These are phyloP conservation scores for Talaromyces rugulosus DNA, from an alignment of 2,329 filamentous ascomycete genomes.

Conservation along the genomic window DNA sequence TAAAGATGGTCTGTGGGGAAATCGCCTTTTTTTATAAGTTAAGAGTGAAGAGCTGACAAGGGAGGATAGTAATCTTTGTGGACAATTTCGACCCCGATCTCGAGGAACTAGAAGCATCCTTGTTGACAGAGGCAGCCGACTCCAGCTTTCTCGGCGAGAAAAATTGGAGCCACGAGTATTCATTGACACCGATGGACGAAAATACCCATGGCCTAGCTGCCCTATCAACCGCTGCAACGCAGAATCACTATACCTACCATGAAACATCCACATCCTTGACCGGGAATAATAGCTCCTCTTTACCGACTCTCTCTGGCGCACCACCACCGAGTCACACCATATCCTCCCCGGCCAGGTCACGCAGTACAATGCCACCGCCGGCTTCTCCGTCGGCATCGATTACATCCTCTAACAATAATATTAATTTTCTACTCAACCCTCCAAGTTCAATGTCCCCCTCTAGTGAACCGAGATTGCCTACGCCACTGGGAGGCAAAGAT, in stretches of 20 bases:
- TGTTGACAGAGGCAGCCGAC: conserved; percentile 28
- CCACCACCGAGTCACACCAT: conserved; percentile 12
- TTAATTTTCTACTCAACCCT: conserved; percentile 56
- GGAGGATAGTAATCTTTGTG: conserved; percentile 53
- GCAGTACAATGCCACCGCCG: conserved; percentile 28
- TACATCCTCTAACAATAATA: conserved; percentile 43
- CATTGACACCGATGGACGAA: conserved; percentile 24
- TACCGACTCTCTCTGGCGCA: background rate
- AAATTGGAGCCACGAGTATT: conserved; percentile 27
- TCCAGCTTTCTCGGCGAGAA: conserved; percentile 24
- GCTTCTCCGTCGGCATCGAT: conserved; percentile 43
- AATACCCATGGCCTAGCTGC: conserved; percentile 52
- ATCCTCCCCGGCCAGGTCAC: conserved; percentile 30
- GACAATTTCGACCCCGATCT: conserved; percentile 60
- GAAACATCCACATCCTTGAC: conserved; percentile 13
- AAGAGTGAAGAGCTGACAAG: background rate
- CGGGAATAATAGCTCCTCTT: background rate
- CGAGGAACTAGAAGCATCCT: conserved; percentile 42
- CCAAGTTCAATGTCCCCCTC: conserved; percentile 39
- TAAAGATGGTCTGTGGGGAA: conserved; percentile 33
- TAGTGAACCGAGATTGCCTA: conserved; percentile 40
- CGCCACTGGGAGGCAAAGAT: conserved; percentile 24
- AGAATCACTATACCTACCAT: conserved; percentile 31
- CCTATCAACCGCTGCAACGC: conserved; percentile 49
- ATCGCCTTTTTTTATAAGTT: background rate